A percentile compares a stretch with the other conserved stretches of the same genome.
phyloP scores from a whole-genome alignment of 768 basidiomycete species.

The Lactarius deliciosus region DNA sequence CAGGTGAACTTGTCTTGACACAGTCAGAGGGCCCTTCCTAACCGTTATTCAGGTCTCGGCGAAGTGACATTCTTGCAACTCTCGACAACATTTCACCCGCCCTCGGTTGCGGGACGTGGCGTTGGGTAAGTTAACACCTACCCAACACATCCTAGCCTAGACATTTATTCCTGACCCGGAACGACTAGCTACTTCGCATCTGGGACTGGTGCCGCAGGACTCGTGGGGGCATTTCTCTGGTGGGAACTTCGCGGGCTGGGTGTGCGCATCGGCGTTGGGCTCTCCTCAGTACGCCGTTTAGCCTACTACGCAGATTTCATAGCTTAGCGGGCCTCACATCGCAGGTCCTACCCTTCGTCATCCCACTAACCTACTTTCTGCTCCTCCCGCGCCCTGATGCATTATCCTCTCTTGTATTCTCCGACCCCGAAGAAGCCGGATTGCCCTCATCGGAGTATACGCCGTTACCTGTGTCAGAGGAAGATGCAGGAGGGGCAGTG shows the following conservation, averaged over 20 bases:
- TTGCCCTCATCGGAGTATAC: constrained; percentile 42
- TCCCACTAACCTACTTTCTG: constrained; percentile 74
- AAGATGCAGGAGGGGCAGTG: constrained; percentile 30
- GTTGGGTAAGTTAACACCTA: constrained; percentile 58
- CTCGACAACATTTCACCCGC: constrained; percentile 76
- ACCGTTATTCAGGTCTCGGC: constrained; percentile 63
- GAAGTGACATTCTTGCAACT: constrained; percentile 94
- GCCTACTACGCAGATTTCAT: not conserved
- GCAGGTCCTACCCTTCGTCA: constrained; percentile 79
- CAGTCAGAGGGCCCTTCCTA: constrained; percentile 14
- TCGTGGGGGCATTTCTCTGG: constrained; percentile 92
- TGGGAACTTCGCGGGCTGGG: constrained; percentile 89
- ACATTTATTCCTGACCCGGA: not conserved
- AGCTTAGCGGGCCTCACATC: constrained; percentile 6
- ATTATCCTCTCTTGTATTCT: constrained; percentile 44
- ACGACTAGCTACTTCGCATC: constrained; percentile 78
- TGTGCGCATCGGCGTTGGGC: constrained; percentile 76
- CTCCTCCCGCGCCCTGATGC: constrained; percentile 64
- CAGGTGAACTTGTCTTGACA: constrained; percentile 8
- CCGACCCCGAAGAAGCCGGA: constrained; percentile 31
- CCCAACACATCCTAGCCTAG: not conserved
- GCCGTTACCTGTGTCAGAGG: constrained; percentile 38
- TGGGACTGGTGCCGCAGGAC: constrained; percentile 92
- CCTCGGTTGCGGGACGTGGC: constrained; percentile 69
- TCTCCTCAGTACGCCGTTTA: constrained; percentile 67